A percentile compares a stretch with the other conserved stretches of the same genome.
phyloP scores from a whole-genome alignment of 2,329 filamentous ascomycete genomes.

The Capronia americana region DNA sequence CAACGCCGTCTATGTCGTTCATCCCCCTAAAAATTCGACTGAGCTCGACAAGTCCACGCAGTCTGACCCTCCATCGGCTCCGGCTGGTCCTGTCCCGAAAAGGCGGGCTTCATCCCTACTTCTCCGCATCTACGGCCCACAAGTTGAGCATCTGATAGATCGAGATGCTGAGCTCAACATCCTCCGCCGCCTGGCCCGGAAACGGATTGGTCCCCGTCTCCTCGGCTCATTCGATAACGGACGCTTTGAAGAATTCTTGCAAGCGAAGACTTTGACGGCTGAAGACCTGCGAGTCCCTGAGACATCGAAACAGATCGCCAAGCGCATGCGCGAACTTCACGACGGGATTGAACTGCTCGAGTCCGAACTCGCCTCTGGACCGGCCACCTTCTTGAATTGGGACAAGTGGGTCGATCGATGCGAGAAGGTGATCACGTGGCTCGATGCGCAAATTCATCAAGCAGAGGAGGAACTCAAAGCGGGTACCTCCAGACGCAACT shows the following conservation, averaged over 20 bases:
- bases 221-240: conserved; percentile 93
- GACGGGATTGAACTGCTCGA: conserved; percentile 87
- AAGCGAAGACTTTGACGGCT: conserved; percentile 79
- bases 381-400: conserved; percentile 91
- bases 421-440: conserved; percentile 59
- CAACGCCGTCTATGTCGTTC: conserved; percentile 95
- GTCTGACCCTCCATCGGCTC: conserved; percentile 8
- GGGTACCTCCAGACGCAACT: conserved; percentile 39
- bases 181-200: conserved; percentile 81
- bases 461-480: conserved; percentile 52
- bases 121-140: conserved; percentile 89
- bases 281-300: conserved; percentile 78
- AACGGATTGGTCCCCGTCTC: conserved; percentile 89
- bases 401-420: conserved; percentile 81
- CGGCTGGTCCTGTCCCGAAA: conserved; percentile 29
- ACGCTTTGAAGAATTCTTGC: conserved; percentile 92
- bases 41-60: conserved; percentile 37
- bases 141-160: conserved; percentile 95
- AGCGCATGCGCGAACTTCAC: conserved; percentile 95
- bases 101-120: conserved; percentile 70
- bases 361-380: conserved; percentile 76
- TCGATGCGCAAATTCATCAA: conserved; percentile 64
- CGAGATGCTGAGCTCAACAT: conserved; percentile 88
- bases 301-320: conserved; percentile 90
- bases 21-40: conserved; percentile 72